Percentiles rank a stretch among this genome's conserved stretches.
Evolutionary conservation across 83 land plant species (phyloP).

Genomic region (Picea engelmannii): DNA sequence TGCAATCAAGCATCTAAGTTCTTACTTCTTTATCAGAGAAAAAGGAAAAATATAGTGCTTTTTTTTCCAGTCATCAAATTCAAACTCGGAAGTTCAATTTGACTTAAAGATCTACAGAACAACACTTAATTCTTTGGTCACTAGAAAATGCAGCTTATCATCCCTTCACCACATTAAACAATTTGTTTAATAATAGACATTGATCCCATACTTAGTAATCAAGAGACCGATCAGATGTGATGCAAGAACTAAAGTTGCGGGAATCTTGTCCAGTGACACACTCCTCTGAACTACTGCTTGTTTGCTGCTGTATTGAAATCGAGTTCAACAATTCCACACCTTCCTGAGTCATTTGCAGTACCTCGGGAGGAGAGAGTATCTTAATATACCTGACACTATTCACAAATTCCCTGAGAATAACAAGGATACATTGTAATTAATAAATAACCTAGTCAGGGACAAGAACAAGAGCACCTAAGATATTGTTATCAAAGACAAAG

Average conservation of each 20-base stretch:
- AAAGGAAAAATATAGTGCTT: too few species aligned
- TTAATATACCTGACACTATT: conserved; percentile 11
- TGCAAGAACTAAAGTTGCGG: conserved; percentile 21
- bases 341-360: conserved; percentile 17
- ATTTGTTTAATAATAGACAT: too few species aligned
- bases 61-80: too few species aligned
- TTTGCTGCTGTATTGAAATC: not conserved
- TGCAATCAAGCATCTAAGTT: too few species aligned
- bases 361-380: conserved; percentile 21
- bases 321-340: conserved; percentile 11
- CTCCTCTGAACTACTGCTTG: conserved; percentile 15
- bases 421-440: not conserved
- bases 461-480: not conserved
- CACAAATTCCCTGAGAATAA: conserved; percentile 17
- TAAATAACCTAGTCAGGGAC: not conserved
- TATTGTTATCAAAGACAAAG: too few species aligned
- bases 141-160: too few species aligned
- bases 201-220: conserved; percentile 29
- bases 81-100: too few species aligned
- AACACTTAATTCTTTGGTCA: too few species aligned
- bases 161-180: too few species aligned
- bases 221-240: conserved; percentile 56
- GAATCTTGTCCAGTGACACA: conserved; percentile 4
- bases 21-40: too few species aligned
- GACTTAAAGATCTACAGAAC: too few species aligned